A percentile compares a stretch with the other conserved stretches of the same genome.
Evolutionary conservation across 192 early-diverging fungal genomes (phyloP).

Genomic region (Umbelopsis ramanniana): DNA sequence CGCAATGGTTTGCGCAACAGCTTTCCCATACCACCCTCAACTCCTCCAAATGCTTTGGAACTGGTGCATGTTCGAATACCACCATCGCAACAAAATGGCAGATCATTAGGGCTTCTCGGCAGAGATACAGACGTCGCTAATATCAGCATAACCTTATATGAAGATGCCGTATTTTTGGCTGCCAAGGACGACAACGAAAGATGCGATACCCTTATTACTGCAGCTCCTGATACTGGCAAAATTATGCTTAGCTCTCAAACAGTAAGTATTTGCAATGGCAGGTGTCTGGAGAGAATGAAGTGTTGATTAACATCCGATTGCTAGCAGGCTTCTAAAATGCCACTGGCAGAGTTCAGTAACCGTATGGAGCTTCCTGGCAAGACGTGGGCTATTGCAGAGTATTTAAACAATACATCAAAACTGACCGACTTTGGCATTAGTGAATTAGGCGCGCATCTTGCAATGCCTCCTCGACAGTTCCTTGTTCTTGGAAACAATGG

Average conservation of each 20-base stretch:
- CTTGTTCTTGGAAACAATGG: conserved; percentile 81
- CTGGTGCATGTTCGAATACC: conserved; percentile 74
- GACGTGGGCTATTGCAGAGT: conserved; percentile 80
- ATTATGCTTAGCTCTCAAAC: conserved; percentile 18
- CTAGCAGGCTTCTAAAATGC: conserved; percentile 37
- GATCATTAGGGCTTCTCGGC: conserved; percentile 10
- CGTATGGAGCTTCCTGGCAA: conserved; percentile 72
- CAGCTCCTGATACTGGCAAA: conserved; percentile 67
- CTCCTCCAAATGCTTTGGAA: conserved; percentile 60
- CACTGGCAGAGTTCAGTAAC: conserved; percentile 53
- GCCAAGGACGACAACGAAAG: conserved; percentile 71
- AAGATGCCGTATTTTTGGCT: conserved; percentile 68
- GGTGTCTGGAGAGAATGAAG: not conserved
- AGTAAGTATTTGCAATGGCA: not conserved
- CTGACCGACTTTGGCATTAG: conserved; percentile 50
- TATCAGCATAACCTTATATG: conserved; percentile 55
- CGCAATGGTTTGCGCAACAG: conserved; percentile 33
- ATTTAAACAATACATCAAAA: conserved; percentile 34
- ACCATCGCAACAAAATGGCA: conserved; percentile 48
- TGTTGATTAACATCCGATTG: not conserved
- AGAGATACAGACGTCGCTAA: conserved; percentile 15
- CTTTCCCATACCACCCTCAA: conserved; percentile 20
- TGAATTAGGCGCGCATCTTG: conserved; percentile 68
- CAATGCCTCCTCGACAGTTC: conserved; percentile 62
- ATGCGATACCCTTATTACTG: conserved; percentile 67